A percentile compares a stretch with the other conserved stretches of the same genome.
phyloP scores from a whole-genome alignment of 2,329 filamentous ascomycete species.

The Colletotrichum sp. region DNA sequence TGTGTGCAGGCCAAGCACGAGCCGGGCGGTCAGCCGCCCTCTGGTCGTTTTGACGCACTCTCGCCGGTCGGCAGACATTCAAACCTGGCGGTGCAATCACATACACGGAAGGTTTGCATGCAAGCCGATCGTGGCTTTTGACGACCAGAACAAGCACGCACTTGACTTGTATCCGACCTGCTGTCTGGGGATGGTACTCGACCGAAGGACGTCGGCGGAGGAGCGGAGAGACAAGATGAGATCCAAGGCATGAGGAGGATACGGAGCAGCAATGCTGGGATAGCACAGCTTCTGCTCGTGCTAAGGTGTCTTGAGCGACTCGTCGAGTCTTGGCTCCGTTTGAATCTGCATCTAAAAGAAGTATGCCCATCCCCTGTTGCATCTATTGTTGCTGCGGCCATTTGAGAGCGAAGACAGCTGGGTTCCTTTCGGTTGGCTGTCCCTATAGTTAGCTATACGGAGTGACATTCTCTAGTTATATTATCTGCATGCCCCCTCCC shows the following conservation, averaged over 20 bases:
- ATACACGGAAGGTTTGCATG: neutral
- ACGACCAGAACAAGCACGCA: neutral
- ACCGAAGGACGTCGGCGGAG: neutral
- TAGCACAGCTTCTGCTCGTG: neutral
- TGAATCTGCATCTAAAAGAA: neutral
- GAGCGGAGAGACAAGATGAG: neutral
- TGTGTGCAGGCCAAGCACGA: neutral
- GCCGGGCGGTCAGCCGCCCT: neutral
- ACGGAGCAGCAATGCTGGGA: neutral
- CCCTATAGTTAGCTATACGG: neutral
- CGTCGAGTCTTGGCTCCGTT: conserved; percentile 6
- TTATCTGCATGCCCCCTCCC: neutral
- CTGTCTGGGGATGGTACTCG: neutral
- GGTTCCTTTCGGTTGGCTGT: neutral
- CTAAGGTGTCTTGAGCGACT: neutral
- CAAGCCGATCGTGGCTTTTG: neutral
- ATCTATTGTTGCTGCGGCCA: neutral
- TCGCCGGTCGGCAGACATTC: neutral
- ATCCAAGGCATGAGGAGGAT: neutral
- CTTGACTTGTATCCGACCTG: neutral
- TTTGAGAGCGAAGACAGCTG: neutral
- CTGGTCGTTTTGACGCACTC: neutral
- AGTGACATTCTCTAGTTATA: neutral
- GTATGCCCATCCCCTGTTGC: neutral
- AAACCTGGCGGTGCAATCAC: neutral